phyloP scores from a whole-genome alignment of 345 rosid genomes.

The Ceriops zippeliana region DNA sequence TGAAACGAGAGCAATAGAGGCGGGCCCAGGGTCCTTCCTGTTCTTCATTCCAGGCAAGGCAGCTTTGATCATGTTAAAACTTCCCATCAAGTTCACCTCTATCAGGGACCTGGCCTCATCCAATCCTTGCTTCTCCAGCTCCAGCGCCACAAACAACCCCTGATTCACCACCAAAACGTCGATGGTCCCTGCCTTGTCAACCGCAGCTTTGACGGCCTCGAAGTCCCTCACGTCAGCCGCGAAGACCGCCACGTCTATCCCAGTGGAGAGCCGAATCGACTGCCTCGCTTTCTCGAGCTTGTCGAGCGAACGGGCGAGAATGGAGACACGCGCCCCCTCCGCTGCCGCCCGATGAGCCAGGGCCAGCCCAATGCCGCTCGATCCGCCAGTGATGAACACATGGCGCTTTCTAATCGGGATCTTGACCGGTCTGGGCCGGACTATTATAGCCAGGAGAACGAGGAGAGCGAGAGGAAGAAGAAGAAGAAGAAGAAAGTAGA shows the following conservation, averaged over 20 bases:
- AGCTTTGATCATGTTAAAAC: constrained; percentile 80
- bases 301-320: constrained; percentile 54
- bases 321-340: constrained; percentile 71
- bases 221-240: constrained; percentile 78
- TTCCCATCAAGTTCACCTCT: constrained; percentile 78
- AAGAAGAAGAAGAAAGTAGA: constrained; percentile 28
- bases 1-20: constrained; percentile 64
- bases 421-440: constrained; percentile 51
- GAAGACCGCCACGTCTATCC: constrained; percentile 59
- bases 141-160: constrained; percentile 62
- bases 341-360: constrained; percentile 67
- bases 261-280: constrained; percentile 59
- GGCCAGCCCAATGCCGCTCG: constrained; percentile 84
- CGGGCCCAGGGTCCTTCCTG: constrained; percentile 48
- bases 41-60: constrained; percentile 70
- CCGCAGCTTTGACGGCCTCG: constrained; percentile 47
- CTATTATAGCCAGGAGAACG: constrained; percentile 40
- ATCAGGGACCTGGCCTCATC: constrained; percentile 73
- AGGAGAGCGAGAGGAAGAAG: constrained; percentile 45
- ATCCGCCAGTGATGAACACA: constrained; percentile 87
- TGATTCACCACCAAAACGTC: constrained; percentile 81
- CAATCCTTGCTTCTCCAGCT: constrained; percentile 54
- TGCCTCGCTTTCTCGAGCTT: constrained; percentile 68
- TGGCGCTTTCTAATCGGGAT: constrained; percentile 72
- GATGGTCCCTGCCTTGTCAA: constrained; percentile 53